Base-by-base conservation (phyloP, 768 basidiomycete species). In the Pleurotus ostreatus region DNA sequence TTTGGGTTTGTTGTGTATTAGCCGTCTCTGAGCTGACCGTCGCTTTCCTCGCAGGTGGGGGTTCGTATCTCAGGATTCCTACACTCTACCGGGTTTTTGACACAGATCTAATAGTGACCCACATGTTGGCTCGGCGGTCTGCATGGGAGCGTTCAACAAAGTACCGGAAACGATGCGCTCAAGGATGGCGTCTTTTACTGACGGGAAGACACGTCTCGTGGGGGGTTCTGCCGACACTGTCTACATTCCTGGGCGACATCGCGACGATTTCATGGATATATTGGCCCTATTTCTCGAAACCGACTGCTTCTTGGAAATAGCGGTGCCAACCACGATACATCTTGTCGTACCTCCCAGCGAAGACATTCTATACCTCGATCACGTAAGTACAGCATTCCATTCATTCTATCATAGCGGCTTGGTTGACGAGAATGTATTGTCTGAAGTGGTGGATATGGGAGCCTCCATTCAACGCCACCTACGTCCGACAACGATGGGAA, bases 161-260 rank as follows among this genome's bases (percentile, higher is more conserved):
- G 69, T 74, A 3, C 71, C 76, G 5, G 43, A 51, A 41, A 53
- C 56, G 1, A 69, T 75, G 69, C 75, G 77, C 18, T 67, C 65
- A 18, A 68, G 66, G 16, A 65, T 79, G 22, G 72, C 74, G n/a
- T 56, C 60, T 7, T 64, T 71, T 15, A 73, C 67, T 4, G 55
- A 67, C 25, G 71, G 65, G 8, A 57, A 63, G 48, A 71, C 71
- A 37, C 71, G 74, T 34, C 65, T 80, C 23, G 68, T 81, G 38
- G 78, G 78, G 16, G 79, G 79, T 12, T 80, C 77, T 0, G 73
- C 68, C 15, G 78, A 80, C 57, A 81, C 78, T 47, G 52, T 80
- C 53, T 80, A 81, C 60, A 71, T 80, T 45, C 79, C 79, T 5
- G 74, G 74, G 11, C 68, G 70, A 2, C 74, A 76, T 55, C 70